phyloP scores from a whole-genome alignment of 176 grass and related monocot genomes.

The Areca catechu region DNA sequence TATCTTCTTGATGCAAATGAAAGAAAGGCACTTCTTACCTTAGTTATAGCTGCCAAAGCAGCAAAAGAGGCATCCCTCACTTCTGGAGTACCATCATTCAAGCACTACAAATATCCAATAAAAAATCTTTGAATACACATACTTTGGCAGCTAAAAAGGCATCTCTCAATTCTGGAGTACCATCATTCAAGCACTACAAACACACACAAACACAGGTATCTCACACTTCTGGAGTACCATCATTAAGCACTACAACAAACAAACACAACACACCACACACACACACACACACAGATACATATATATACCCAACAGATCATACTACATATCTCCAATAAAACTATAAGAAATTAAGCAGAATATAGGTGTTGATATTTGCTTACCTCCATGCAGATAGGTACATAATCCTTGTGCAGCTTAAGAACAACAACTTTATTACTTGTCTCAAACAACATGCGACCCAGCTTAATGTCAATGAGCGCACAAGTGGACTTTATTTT shows the following conservation, averaged over 20 bases:
- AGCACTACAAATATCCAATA: constrained; percentile 44
- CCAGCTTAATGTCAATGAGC: constrained; percentile 82
- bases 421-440: constrained; percentile 83
- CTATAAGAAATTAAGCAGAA: no score
- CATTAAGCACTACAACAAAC: no score
- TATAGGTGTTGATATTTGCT: constrained; percentile 5
- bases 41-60: constrained; percentile 77
- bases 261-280: no score
- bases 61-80: constrained; percentile 87
- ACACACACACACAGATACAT: neutral
- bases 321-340: no score
- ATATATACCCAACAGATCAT: neutral
- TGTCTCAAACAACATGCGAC: constrained; percentile 86
- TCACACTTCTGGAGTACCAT: no score
- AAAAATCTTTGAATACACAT: neutral
- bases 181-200: no score
- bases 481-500: constrained; percentile 93
- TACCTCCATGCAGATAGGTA: constrained; percentile 98
- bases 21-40: constrained; percentile 33
- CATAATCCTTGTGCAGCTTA: constrained; percentile 97
- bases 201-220: no score
- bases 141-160: no score
- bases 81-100: constrained; percentile 97
- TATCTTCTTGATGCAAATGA: no score
- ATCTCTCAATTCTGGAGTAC: no score